Evolutionary conservation across 805 yeast species (phyloP), one percentile per base, ranked within the genome.

Genomic region (Suhomyces vadensis): DNA sequence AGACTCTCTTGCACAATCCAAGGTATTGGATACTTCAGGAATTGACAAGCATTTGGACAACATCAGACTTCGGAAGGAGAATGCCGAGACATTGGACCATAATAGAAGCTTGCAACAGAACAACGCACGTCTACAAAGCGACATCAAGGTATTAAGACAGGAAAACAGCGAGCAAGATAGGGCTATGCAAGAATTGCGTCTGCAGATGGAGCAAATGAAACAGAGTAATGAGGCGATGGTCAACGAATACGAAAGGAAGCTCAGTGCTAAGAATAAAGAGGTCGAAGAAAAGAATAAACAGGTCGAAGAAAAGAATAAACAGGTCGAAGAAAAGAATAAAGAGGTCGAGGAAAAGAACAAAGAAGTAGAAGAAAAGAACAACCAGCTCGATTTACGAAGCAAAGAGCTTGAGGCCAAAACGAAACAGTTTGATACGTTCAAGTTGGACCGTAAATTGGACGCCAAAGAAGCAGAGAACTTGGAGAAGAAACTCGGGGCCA

Each of bases 11-110:
- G 29, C 35, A 7, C 38, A 44, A 11, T 37, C 58, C 3, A 55
- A 53, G 22, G 54, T 59, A 1, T 54, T 69, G 36, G 74, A 69
- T 48, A 60, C 73, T 1, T 61, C 74, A 1, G 57, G 54, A 5
- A 65, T 72, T 14, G 77, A 72, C 50, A 72, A 68, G 45, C 75
- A 71, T 48, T 53, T 72, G 37, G 76, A 72, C 40, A 68, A 70
- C 41, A 63, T 72, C 3, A 54, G 74, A 38, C 57, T 71, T 19
- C 60, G 62, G 35, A 63, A 61, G 39, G 71, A 63, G 43, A 61
- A 59, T 38, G 43, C 47, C 6, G 65, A 63, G 21, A n/a, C 16
- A n/a, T 37, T 48, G 35, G 41, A 38, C 20, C 11, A 29, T 20
- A 14, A 29, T 14, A 29, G 11, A 29, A 29, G 33, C 16, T 14